Base-by-base conservation (phyloP, 768 basidiomycete species). In the Mycena olivaceomarginata region DNA sequence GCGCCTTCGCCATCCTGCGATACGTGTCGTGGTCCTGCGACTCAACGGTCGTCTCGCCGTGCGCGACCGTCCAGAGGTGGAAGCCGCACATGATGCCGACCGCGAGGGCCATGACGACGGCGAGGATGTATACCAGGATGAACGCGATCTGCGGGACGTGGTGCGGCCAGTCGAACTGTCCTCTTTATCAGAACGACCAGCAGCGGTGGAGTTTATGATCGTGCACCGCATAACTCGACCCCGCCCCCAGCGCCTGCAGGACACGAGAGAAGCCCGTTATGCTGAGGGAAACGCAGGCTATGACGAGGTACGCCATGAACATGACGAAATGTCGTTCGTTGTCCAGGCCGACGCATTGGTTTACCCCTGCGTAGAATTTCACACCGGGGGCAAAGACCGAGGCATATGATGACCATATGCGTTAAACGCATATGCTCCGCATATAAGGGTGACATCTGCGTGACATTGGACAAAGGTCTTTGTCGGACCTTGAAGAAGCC, bases 311-410 rank as follows among this genome's bases (percentile, higher is more conserved):
- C 41, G 89, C 88, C 96, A 99, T 94, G 90, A 99, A 99, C 63
- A 99, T 87, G 51, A 98, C 91, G 81, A 99, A 99, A 86, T 99
- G 97, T 0, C 98, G 93, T 82, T 99, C 98, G 80, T 99, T 99
- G 83, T 98, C 90, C 9, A 99, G 84, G 13, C 98, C 98, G 59
- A 99, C 98, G 83, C 98, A 99, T 91, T 97, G 96, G 84, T 99
- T 99, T 66, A 99, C 93, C 97, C 97, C 96, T 53, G 18, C 11
- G n/a, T n/a, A n/a, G n/a, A n/a, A n/a, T n/a, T n/a, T n/a, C n/a
- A 31, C 31, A 31, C 31, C 31, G 31, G 31, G 31, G 31, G 31
- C 31, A 31, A 31, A 4, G 31, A 31, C 31, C 31, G 31, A 31
- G 3, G 31, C 31, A 31, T 31, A 31, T 31, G 31, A 31, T 2